These are phyloP conservation scores for Panaeolus cyanescens DNA, from an alignment of 768 basidiomycete genomes.

Conservation along the genomic window DNA sequence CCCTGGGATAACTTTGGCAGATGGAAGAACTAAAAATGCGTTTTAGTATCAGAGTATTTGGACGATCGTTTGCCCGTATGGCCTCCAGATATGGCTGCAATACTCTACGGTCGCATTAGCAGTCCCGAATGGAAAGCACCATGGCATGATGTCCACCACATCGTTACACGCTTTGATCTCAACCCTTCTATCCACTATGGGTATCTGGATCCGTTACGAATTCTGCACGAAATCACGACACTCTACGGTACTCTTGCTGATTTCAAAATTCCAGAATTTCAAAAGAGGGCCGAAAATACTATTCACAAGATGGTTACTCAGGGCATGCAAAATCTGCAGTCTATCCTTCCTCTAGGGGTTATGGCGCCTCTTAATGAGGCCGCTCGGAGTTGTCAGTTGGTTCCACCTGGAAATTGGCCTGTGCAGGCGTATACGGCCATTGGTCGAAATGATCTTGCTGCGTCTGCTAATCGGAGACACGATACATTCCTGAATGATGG, in stretches of 20 bases:
- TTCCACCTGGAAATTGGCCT: constrained; percentile 77
- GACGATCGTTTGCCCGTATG: constrained; percentile 75
- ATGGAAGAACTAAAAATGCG: constrained; percentile 11
- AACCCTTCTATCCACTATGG: constrained; percentile 64
- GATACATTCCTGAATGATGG: constrained; percentile 51
- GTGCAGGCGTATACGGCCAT: constrained; percentile 67
- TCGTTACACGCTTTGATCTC: constrained; percentile 50
- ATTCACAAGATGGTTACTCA: constrained; percentile 56
- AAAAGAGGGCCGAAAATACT: constrained; percentile 69
- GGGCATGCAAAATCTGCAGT: constrained; percentile 48
- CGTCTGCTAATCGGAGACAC: constrained; percentile 51
- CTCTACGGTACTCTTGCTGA: constrained; percentile 66
- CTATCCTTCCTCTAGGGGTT: constrained; percentile 66
- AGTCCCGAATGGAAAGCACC: constrained; percentile 72
- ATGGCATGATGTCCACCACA: constrained; percentile 47
- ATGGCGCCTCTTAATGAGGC: constrained; percentile 84
- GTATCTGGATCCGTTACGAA: constrained; percentile 55
- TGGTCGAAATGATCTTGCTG: constrained; percentile 75
- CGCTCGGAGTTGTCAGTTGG: constrained; percentile 78
- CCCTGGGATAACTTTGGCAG: background rate
- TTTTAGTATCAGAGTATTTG: constrained; percentile 45
- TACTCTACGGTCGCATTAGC: constrained; percentile 60
- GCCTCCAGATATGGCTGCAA: constrained; percentile 76
- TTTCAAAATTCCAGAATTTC: constrained; percentile 44
- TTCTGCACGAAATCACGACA: constrained; percentile 52